Percentiles rank a stretch among this genome's conserved stretches.
Evolutionary conservation across 1,284 basidiomycete genomes (phyloP).

Genomic region (Somion occarium): DNA sequence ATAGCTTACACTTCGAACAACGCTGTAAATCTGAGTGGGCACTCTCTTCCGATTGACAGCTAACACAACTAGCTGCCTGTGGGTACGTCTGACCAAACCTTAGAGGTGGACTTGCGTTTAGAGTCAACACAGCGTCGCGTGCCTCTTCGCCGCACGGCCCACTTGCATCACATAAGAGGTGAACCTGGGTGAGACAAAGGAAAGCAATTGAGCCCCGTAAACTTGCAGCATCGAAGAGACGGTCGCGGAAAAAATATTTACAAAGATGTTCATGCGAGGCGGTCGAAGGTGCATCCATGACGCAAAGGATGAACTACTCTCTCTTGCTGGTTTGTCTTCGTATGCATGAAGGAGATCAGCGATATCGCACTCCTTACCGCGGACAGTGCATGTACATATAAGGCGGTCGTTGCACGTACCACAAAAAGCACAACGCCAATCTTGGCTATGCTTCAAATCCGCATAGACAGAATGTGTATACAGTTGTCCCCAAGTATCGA

Average conservation of each 20-base stretch:
- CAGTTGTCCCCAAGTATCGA: not conserved
- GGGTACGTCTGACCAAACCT: not conserved
- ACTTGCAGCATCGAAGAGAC: too few species aligned
- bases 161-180: not conserved
- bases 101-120: not conserved
- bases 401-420: not conserved
- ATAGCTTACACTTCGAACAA: not conserved
- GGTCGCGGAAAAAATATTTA: not conserved
- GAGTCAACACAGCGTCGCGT: not conserved
- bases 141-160: not conserved
- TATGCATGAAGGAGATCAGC: not conserved
- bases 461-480: not conserved
- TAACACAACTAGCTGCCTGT: not conserved
- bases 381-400: too few species aligned
- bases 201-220: too few species aligned
- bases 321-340: not conserved
- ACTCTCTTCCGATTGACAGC: not conserved
- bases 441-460: not conserved
- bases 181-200: not conserved
- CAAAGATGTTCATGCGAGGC: not conserved
- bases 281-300: not conserved
- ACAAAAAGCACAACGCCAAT: not conserved
- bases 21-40: not conserved
- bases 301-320: not conserved
- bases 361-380: too few species aligned